Evolutionary conservation across 2,329 filamentous ascomycete genomes (phyloP), one percentile per base, ranked within the genome.

Genomic region (Dendrostoma leiphaemia): DNA sequence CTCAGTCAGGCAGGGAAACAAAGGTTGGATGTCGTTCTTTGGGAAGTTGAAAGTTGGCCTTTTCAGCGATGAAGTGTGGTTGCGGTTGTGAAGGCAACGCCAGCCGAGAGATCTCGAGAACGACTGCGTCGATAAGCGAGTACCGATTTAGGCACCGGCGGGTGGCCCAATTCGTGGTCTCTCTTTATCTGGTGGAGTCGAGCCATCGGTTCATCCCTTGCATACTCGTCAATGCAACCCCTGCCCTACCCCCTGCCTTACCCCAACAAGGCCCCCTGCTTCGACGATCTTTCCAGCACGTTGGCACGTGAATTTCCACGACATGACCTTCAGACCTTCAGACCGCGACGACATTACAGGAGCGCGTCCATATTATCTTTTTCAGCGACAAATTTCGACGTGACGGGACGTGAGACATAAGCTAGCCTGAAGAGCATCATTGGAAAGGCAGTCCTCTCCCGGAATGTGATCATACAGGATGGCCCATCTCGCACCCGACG

Each of bases 401-500:
- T n/a, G n/a, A n/a, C n/a, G n/a, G n/a, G n/a, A 37, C 34, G 34
- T 37, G 34, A 37, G 17, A 37, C 13, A 15, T n/a, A 37, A 12
- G 34, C 34, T n/a, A n/a, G n/a, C n/a, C n/a, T n/a, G n/a, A n/a
- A n/a, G n/a, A n/a, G n/a, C n/a, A n/a, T n/a, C n/a, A n/a, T n/a
- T n/a, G n/a, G n/a, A n/a, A n/a, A n/a, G n/a, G n/a, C n/a, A n/a
- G n/a, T n/a, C n/a, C n/a, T n/a, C n/a, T n/a, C n/a, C n/a, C n/a
- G n/a, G n/a, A n/a, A n/a, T n/a, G 17, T 37, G 17, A 12, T 17
- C 19, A 7, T 15, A 13, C 6, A 41, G 19, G n/a, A 75, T 76
- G 72, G 63, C 72, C n/a, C 70, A 72, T 54, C 64, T 72, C 10
- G 66, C 67, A 2, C 61, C 63, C 21, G 68, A 71, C 40, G 66